phyloP scores from a whole-genome alignment of 169 alveolate species.

The Eimeria falciformis region DNA sequence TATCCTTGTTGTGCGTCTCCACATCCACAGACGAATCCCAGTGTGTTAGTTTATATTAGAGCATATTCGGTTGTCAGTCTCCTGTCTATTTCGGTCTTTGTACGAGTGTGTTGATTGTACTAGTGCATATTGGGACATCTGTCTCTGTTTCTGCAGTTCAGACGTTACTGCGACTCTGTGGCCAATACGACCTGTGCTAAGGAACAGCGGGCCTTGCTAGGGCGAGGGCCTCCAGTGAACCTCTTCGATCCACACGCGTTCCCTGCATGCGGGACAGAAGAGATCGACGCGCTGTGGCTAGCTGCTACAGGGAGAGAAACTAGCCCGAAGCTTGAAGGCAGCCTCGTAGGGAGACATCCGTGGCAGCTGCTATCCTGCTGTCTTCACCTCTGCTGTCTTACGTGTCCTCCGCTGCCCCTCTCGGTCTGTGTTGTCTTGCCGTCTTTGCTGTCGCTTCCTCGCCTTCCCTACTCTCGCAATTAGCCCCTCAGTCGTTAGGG shows the following conservation, averaged over 20 bases:
- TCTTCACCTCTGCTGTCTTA: not conserved
- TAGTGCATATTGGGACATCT: too few species aligned
- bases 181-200: constrained; percentile 84
- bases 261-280: constrained; percentile 85
- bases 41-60: too few species aligned
- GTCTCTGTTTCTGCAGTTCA: constrained; percentile 80
- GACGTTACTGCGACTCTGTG: constrained; percentile 84
- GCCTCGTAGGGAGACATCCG: constrained; percentile 78
- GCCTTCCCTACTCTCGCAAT: not conserved
- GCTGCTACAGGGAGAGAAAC: constrained; percentile 76
- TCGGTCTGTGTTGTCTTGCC: not conserved
- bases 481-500: not conserved
- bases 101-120: too few species aligned
- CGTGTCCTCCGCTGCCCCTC: not conserved
- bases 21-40: too few species aligned
- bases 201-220: constrained; percentile 83
- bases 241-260: constrained; percentile 85
- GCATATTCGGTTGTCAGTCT: too few species aligned
- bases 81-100: not conserved
- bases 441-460: not conserved
- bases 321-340: constrained; percentile 86
- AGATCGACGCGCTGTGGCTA: constrained; percentile 84
- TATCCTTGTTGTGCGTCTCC: too few species aligned
- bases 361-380: not conserved
- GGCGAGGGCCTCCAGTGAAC: constrained; percentile 88